Evolutionary conservation across 805 yeast species (phyloP), one percentile per base, ranked within the genome.

Genomic region (Yarrowia divulgata): DNA sequence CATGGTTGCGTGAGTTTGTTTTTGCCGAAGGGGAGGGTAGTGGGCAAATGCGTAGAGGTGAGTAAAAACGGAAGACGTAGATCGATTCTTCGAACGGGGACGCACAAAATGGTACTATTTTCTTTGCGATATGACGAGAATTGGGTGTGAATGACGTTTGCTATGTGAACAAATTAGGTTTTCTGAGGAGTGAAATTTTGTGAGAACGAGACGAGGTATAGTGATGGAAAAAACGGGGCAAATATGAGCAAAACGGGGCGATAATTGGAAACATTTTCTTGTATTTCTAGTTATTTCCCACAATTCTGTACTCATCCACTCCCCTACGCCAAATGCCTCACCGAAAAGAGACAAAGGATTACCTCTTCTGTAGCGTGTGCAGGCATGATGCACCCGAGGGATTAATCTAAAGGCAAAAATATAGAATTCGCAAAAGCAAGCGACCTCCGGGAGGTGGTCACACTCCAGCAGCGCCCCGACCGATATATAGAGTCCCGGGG

Each of bases 1-100:
- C 60, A 54, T 54, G 45, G 12, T 54, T 54, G 60, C 45, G 60
- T 54, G 58, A 50, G 58, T 52, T 52, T 52, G 42, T n/a, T 6
- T 14, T 8, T 40, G 29, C 29, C 29, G 40, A 39, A 9, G 48
- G 3, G 19, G 40, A 8, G 23, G 14, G 32, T 6, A 7, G 16
- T 48, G 12, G 12, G n/a, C 12, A 3, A 7, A 29, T 1, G 14
- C 7, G 16, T 29, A 14, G 12, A 14, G 3, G 29, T 16, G 3
- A 14, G 2, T 13, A 12, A 4, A 8, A 7, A 3, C 18, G 18
- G 5, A 1, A 1, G 12, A 5, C 6, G 12, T 10, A 14, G 19
- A 32, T 23, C 9, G 19, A 10, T 23, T 23, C 29, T 23, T 23
- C 29, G 29, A 23, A 23, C 29, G 29, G 29, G 29, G 29, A 23